These are phyloP conservation scores for Astathelohania contejeani DNA, from an alignment of 371 early-diverging fungal species.

Conservation along the genomic window DNA sequence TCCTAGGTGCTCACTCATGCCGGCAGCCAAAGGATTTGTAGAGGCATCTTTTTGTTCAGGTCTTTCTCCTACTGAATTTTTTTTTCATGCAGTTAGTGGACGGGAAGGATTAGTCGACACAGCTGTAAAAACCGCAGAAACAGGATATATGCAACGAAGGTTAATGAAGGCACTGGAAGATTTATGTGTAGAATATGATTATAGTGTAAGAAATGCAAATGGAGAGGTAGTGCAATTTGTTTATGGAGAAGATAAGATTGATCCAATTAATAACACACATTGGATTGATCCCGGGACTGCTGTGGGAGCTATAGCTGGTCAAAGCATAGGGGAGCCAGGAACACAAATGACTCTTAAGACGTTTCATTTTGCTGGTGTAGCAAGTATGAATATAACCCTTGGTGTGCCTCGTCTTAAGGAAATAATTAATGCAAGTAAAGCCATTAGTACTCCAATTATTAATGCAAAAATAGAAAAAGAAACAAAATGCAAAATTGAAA, in stretches of 20 bases:
- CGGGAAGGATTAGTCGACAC: constrained; percentile 99
- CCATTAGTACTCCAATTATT: constrained; percentile 2
- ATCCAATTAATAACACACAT: constrained; percentile 49
- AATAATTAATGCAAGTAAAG: constrained; percentile 56
- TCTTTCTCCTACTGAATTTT: constrained; percentile 78
- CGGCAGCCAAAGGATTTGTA: constrained; percentile 90
- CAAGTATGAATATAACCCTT: constrained; percentile 89
- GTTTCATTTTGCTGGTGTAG: constrained; percentile 99
- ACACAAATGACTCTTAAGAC: constrained; percentile 99
- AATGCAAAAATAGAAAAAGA: background rate
- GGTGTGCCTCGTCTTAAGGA: constrained; percentile 98
- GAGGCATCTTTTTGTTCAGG: constrained; percentile 86
- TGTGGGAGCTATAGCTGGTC: constrained; percentile 81
- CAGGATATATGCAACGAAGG: constrained; percentile 95
- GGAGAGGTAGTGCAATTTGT: constrained; percentile 22
- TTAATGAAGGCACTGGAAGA: constrained; percentile 65
- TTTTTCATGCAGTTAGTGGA: constrained; percentile 96
- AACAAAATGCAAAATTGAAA: constrained; percentile 61
- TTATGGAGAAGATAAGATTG: constrained; percentile 32
- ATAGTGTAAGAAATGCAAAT: constrained; percentile 39
- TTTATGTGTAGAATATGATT: constrained; percentile 44
- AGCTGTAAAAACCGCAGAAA: constrained; percentile 94
- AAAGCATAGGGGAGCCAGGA: constrained; percentile 94
- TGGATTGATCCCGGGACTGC: constrained; percentile 71
- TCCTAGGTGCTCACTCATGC: constrained; percentile 65